Base-by-base conservation (phyloP, 257 asterid species). In the Fraxinus americana region DNA sequence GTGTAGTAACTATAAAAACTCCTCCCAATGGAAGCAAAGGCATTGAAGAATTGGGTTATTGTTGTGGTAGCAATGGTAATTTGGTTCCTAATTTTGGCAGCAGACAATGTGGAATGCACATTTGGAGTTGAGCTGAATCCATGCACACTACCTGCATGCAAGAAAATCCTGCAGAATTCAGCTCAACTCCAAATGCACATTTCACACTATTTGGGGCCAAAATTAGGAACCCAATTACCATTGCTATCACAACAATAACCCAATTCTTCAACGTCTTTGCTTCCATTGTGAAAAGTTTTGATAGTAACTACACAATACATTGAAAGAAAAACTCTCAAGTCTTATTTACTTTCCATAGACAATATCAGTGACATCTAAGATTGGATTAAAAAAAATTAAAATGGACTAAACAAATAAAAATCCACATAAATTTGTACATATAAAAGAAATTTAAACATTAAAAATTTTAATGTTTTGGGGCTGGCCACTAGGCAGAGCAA, bases 141-240 rank as follows among this genome's bases (percentile, higher is more conserved):
- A 59, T 83, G 86, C 76, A 83, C 79, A 57, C 50, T 67, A 3
- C 77, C 81, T 23, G 82, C 75, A 25, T 83, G 86, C 84, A 70
- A 76, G 80, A 79, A 76, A 1, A 13, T 43, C 23, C 68, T 83
- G 77, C 54, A 83, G 71, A 71, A 79, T 27, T 27, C 29, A 79
- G 25, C 16, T 32, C 50, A 23, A 83, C 27, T 23, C 86, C 86
- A 68, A 79, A 19, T 1, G 66, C 82, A 72, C 84, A 16, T 0
- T 83, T 79, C 45, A 76, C 84, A 19, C 67, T 71, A 7, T 67
- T 7, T 41, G 79, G 81, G 9, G 65, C 76, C 39, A 72, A 54
- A 71, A 73, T 70, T 69, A 76, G 70, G 68, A 77, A 43, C n/a
- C 74, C 72, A 54, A 78, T n/a, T 30, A 4, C 59, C 72, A 78